Conservation (phyloP, 306 rosid species). For the Quillaja saponaria region DNA sequence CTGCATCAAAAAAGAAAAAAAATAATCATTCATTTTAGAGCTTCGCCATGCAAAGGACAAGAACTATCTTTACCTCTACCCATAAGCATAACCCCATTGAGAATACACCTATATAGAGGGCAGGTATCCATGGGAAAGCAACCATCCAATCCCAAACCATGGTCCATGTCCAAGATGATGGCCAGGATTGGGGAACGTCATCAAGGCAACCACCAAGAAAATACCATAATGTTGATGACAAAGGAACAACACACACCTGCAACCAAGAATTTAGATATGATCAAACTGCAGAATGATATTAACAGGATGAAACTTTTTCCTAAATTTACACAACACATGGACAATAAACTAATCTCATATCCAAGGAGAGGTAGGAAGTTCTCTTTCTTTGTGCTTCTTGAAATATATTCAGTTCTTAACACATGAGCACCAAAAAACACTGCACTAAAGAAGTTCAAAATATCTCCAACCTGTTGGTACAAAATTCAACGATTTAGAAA, state of each 20-base stretch:
- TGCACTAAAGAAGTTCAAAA: conserved; percentile 67
- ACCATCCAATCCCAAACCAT: conserved; percentile 52
- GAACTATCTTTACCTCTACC: conserved; percentile 56
- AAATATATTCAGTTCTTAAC: conserved; percentile 74
- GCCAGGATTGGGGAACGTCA: conserved; percentile 38
- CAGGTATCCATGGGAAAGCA: conserved; percentile 80
- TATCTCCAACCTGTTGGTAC: conserved; percentile 63
- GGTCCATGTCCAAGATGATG: conserved; percentile 55
- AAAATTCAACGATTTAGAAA: not conserved
- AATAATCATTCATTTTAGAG: too few relatives aligned
- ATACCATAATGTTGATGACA: conserved; percentile 61
- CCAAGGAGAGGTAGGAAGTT: conserved; percentile 69
- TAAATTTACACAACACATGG: not conserved
- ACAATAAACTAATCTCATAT: conserved; percentile 58
- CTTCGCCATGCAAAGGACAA: too few relatives aligned
- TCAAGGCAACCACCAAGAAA: conserved; percentile 46
- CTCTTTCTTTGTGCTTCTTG: conserved; percentile 59
- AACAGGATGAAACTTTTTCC: conserved; percentile 4
- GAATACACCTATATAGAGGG: conserved; percentile 71
- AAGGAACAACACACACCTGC: conserved; percentile 62
- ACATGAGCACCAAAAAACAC: conserved; percentile 73
- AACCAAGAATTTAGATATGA: conserved; percentile 18
- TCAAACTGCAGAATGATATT: conserved; percentile 14
- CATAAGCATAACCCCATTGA: conserved; percentile 77
- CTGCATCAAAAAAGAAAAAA: too few relatives aligned